Base-by-base conservation (phyloP, 805 yeast species). In the Yamadazyma scolyti region DNA sequence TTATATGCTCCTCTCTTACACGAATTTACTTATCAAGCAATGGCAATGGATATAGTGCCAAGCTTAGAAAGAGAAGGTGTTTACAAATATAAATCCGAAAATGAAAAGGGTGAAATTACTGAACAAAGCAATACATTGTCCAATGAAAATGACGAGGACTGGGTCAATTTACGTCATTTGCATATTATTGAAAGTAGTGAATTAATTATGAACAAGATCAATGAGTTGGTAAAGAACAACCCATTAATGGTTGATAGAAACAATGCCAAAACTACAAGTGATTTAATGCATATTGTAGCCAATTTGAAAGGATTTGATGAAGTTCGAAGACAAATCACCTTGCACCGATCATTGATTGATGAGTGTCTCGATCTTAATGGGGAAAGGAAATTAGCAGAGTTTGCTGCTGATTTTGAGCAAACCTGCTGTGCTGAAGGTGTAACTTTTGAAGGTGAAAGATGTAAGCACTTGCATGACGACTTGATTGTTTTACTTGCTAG, bases 11-110 rank as follows among this genome's bases (percentile, higher is more conserved):
- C 97, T 0, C 53, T 93, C 27, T 58, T 89, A 33, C 97, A 93
- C 55, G 96, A 87, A 52, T 86, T 89, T 56, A 75, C 82, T 15
- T 93, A 89, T 56, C 95, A 90, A 58, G 89, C 97, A 4, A 79
- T 89, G 84, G 82, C 89, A 12, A 81, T 82, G 61, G 98, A 90
- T 54, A 58, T 82, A 16, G 69, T 71, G 2, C 61, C 60, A 18
- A 49, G 58, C 25, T 56, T 66, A 40, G 73, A 45, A 61, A 58
- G 54, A 55, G 63, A 31, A 62, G 63, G 65, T 17, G 43, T 42
- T 10, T 81, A 75, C 51, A 61, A 50, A 19, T 84, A 79, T 48
- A 51, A 61, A 26, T 69, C 75, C 6, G 82, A 74, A 46, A 76
- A 65, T 49, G 86, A 75, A 52, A 49, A 32, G 30, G 71, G 70